Conservation (phyloP, 1,139 yeast genomes). For the Neolecta irregularis region DNA sequence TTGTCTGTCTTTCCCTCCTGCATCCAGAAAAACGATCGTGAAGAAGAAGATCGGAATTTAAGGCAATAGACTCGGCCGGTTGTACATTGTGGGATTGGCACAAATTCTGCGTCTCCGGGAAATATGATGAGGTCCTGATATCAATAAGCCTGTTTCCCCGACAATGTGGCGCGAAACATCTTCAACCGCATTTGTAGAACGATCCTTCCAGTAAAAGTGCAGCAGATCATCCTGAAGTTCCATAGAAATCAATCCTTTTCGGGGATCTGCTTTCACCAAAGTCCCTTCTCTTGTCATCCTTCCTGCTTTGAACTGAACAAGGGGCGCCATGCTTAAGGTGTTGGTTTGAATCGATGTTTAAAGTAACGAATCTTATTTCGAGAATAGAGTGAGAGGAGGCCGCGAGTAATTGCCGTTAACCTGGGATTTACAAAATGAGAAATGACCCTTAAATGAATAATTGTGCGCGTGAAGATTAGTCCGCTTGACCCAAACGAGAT, state of each 20-base stretch:
- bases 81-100: slow-evolving; percentile 53
- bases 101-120: slow-evolving; percentile 87
- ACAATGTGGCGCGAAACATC: slow-evolving; percentile 17
- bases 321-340: too few relatives aligned
- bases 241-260: slow-evolving; percentile 12
- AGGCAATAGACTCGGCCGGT: slow-evolving; percentile 79
- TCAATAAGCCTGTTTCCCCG: slow-evolving; percentile 26
- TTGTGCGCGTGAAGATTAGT: too few relatives aligned
- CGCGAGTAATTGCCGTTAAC: too few relatives aligned
- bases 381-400: too few relatives aligned
- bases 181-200: slow-evolving; percentile 10
- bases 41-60: slow-evolving; percentile 69
- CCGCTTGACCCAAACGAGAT: too few relatives aligned
- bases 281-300: slow-evolving; percentile 20
- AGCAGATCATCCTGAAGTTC: slow-evolving; percentile 12
- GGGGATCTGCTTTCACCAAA: slow-evolving; percentile 12
- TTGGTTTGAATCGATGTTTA: too few relatives aligned
- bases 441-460: too few relatives aligned
- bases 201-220: slow-evolving; percentile 14
- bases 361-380: too few relatives aligned
- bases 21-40: slow-evolving; percentile 77
- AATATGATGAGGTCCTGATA: slow-evolving; percentile 51
- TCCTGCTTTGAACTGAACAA: slow-evolving; percentile 14
- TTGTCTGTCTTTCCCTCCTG: slow-evolving; percentile 35
- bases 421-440: too few relatives aligned